phyloP scores from a whole-genome alignment of 2,329 filamentous ascomycete genomes.

The Fusarium longipes region DNA sequence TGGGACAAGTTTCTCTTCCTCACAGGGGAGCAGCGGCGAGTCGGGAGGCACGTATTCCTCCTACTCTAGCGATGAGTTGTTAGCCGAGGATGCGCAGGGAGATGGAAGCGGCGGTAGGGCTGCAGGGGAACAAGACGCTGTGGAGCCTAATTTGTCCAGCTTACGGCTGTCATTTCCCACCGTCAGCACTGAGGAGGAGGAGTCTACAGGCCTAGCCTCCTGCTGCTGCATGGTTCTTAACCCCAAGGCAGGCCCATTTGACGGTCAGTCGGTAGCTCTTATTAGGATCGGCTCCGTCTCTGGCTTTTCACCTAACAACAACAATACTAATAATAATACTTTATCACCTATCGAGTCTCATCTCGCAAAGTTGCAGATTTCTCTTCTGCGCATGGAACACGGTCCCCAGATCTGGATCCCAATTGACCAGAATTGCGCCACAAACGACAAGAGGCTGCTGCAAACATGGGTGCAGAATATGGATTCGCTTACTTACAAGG shows the following conservation, averaged over 20 bases:
- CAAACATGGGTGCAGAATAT: constrained; percentile 67
- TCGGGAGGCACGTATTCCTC: constrained; percentile 21
- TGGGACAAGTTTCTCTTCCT: neutral
- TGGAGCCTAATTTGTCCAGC: constrained; percentile 49
- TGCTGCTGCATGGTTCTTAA: constrained; percentile 55
- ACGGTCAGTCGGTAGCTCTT: constrained; percentile 62
- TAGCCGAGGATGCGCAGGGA: neutral
- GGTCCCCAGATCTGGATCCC: constrained; percentile 60
- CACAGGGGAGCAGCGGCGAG: neutral
- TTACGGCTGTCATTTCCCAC: constrained; percentile 55
- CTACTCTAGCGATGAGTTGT: constrained; percentile 1
- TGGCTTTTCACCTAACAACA: neutral
- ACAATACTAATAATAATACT: constrained; percentile 47
- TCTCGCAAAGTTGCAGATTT: constrained; percentile 56
- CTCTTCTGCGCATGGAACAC: constrained; percentile 55
- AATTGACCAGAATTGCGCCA: constrained; percentile 54
- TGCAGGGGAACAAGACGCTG: constrained; percentile 14
- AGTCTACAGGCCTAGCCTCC: neutral
- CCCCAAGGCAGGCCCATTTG: constrained; percentile 62
- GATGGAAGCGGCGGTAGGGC: constrained; percentile 13
- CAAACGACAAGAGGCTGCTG: constrained; percentile 56
- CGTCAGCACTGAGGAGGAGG: constrained; percentile 45
- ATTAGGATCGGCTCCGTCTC: constrained; percentile 51
- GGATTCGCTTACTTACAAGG: constrained; percentile 58
- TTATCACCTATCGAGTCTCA: constrained; percentile 52